Conservation (phyloP, 768 basidiomycete species). For the Russula earlei region DNA sequence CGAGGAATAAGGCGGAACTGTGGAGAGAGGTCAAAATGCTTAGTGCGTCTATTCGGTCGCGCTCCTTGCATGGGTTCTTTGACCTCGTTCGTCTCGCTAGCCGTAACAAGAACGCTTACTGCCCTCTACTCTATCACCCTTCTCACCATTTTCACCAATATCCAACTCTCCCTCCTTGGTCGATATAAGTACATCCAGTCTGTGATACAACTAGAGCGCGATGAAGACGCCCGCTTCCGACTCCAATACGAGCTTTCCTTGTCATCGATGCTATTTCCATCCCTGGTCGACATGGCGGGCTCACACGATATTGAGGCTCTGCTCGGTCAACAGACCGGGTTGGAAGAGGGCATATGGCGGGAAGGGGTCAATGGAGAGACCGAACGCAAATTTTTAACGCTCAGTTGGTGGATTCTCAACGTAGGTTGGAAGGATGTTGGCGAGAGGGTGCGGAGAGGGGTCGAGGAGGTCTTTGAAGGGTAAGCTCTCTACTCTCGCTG, state of each 20-base stretch:
- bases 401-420: constrained; percentile 90
- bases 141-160: constrained; percentile 73
- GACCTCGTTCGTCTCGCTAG: constrained; percentile 32
- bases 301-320: constrained; percentile 25
- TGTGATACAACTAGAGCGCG: constrained; percentile 48
- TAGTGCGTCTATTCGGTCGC: constrained; percentile 35
- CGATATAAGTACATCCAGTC: constrained; percentile 71
- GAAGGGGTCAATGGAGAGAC: constrained; percentile 48
- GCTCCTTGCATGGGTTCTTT: not conserved
- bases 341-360: constrained; percentile 16
- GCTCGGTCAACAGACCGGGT: constrained; percentile 24
- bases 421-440: constrained; percentile 86
- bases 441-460: constrained; percentile 59
- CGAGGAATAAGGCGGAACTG: constrained; percentile 65
- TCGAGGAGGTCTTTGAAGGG: constrained; percentile 81
- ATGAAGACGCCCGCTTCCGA: constrained; percentile 43
- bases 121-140: constrained; percentile 80
- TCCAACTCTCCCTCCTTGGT: constrained; percentile 81
- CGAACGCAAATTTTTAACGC: constrained; percentile 71
- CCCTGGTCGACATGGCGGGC: constrained; percentile 16
- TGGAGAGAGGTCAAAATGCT: constrained; percentile 93
- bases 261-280: constrained; percentile 29
- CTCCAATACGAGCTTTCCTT: constrained; percentile 35
- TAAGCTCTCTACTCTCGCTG: constrained; percentile 29
- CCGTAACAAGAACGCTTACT: constrained; percentile 81